Base-by-base conservation (phyloP, 306 rosid genomes). In the Dryas alaskensis region DNA sequence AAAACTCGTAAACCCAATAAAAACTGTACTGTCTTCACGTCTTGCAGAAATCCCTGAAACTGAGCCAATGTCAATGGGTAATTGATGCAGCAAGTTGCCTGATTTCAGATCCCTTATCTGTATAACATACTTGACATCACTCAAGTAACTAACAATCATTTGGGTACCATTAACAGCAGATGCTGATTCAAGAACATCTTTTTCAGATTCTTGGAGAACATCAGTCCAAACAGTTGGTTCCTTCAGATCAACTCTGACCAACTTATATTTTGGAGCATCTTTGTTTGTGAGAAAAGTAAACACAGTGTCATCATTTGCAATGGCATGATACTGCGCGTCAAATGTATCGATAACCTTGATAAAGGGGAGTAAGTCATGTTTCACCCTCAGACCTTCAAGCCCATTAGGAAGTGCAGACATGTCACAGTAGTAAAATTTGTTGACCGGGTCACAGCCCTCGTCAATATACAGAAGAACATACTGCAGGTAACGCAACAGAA, bases 391-490 rank as follows among this genome's bases (percentile, higher is more conserved):
- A 76, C 89, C 90, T 82, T 84, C 86, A 62, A 94, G 82, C 37
- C 95, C 97, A 71, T 81, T 79, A 60, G 90, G 87, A 83, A 94
- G 89, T 55, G 76, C 66, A 58, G 96, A 85, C 78, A 92, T 74
- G 87, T 92, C 85, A 73, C 87, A 89, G 75, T 92, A 94, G 83
- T 94, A 94, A 39, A 92, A 81, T 72, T 92, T 89, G 89, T 94
- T 94, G 75, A 88, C 92, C 27, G 99, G 96, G 77, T 88, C 97
- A 49, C 99, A 92, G 47, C 96, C 96, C 85, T 94, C 93, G 1
- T 12, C 70, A 59, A 87, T 85, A 62, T 69, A 11, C 74, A 92
- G 79, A 76, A 88, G 85, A 70, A 86, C 80, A 79, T 89, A 94
- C 95, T 93, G 89, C 76, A 83, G 53, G 76, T 50, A 65, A 59